Evolutionary conservation across 169 alveolate genomes (phyloP).

Genomic region (Perkinsus chesapeaki): DNA sequence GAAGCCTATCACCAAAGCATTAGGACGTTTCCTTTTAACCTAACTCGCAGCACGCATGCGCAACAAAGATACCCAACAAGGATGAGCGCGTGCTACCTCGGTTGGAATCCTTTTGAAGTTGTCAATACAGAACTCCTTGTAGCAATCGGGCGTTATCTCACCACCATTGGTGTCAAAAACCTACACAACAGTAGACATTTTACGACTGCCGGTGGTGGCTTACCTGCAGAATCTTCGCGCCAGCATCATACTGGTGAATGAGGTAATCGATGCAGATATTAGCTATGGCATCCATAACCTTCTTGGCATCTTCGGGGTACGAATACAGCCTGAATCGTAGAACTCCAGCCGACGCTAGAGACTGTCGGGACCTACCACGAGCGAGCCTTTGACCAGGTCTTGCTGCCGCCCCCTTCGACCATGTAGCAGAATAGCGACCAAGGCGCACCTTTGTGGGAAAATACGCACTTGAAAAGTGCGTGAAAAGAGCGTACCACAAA

Average conservation of each 20-base stretch:
- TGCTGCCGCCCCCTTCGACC: conserved; percentile 56
- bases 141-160: conserved; percentile 15
- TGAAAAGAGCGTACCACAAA: conserved; percentile 37
- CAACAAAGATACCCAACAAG: background rate
- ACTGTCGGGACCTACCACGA: conserved; percentile 18
- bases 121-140: conserved; percentile 20
- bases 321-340: conserved; percentile 14
- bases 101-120: conserved; percentile 18
- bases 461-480: background rate
- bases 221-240: conserved; percentile 61
- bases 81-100: background rate
- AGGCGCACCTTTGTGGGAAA: conserved; percentile 53
- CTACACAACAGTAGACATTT: conserved; percentile 5
- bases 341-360: background rate
- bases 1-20: conserved; percentile 28
- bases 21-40: conserved; percentile 23
- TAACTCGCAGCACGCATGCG: conserved; percentile 7
- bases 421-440: conserved; percentile 58
- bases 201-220: background rate
- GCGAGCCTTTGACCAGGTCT: conserved; percentile 41
- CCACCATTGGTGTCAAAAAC: conserved; percentile 37
- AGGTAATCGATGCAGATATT: conserved; percentile 44
- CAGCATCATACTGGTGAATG: conserved; percentile 53
- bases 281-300: conserved; percentile 40
- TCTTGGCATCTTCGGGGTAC: conserved; percentile 42